Percentiles rank a stretch among this genome's conserved stretches.
These are phyloP conservation scores for Solanum piurae DNA, from an alignment of 257 asterid genomes.

Conservation along the genomic window DNA sequence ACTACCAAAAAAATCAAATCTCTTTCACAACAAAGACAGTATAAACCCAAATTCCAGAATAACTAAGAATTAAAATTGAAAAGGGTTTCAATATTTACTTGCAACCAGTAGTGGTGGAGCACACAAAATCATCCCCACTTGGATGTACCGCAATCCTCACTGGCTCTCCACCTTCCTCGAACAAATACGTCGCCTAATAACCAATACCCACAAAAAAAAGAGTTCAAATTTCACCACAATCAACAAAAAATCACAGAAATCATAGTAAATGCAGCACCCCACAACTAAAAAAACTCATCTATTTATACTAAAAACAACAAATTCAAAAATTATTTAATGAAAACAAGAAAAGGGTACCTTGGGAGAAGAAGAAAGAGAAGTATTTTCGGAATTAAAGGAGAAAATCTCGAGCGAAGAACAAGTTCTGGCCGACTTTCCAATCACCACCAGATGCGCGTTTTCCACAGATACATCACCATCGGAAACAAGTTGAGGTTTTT, in stretches of 20 bases:
- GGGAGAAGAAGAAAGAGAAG: conserved; percentile 64
- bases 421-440: conserved; percentile 45
- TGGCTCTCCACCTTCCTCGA: conserved; percentile 65
- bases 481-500: not conserved
- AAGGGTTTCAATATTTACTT: conserved; percentile 37
- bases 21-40: not conserved
- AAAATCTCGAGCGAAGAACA: conserved; percentile 70
- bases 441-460: conserved; percentile 63
- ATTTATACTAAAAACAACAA: not conserved
- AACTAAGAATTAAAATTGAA: not conserved
- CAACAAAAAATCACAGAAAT: not conserved
- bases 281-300: not conserved
- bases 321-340: not conserved
- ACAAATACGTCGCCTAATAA: conserved; percentile 50
- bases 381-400: conserved; percentile 49
- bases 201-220: not conserved
- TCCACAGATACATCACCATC: conserved; percentile 42
- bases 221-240: not conserved
- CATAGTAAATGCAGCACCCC: not conserved
- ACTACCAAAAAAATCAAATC: not conserved
- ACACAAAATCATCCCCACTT: conserved; percentile 70
- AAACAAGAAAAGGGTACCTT: conserved; percentile 30
- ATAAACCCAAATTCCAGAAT: not conserved
- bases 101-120: conserved; percentile 88
- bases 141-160: conserved; percentile 73